Conservation (phyloP, 192 early-diverging fungal genomes). For the Podila epigama region DNA sequence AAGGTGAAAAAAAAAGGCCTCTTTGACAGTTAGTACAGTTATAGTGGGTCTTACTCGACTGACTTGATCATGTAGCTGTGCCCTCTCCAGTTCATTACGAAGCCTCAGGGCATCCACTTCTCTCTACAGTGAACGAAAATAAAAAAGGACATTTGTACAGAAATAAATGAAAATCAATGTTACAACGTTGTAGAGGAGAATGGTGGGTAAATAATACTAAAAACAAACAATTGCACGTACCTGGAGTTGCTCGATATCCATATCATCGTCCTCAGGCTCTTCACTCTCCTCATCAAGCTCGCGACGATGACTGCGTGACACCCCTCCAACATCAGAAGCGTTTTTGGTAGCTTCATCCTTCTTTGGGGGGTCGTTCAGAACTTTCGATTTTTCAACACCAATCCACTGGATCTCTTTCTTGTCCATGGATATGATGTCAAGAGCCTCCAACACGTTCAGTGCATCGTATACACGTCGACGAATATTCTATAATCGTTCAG, state of each 20-base stretch:
- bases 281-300: conserved; percentile 45
- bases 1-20: not conserved
- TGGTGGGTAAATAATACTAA: not conserved
- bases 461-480: conserved; percentile 76
- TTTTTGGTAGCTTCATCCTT: not conserved
- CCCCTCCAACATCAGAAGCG: not conserved
- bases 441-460: conserved; percentile 71
- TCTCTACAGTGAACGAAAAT: conserved; percentile 2
- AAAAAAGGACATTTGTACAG: not conserved
- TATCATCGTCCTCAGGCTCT: conserved; percentile 47
- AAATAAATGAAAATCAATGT: not conserved
- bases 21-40: not conserved
- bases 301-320: not conserved
- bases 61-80: conserved; percentile 33
- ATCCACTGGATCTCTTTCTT: conserved; percentile 72
- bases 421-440: conserved; percentile 70
- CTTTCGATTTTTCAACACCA: conserved; percentile 55
- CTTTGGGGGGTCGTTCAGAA: conserved; percentile 17
- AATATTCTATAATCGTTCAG: conserved; percentile 62
- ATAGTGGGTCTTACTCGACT: conserved; percentile 15
- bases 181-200: too few relatives aligned
- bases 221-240: not conserved
- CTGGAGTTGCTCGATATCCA: conserved; percentile 45
- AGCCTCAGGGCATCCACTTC: conserved; percentile 40
- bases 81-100: conserved; percentile 14